Percentiles rank a stretch among this genome's conserved stretches.
Conservation (phyloP, 768 basidiomycete genomes). For the Tylopilus vinaceipallidus region DNA sequence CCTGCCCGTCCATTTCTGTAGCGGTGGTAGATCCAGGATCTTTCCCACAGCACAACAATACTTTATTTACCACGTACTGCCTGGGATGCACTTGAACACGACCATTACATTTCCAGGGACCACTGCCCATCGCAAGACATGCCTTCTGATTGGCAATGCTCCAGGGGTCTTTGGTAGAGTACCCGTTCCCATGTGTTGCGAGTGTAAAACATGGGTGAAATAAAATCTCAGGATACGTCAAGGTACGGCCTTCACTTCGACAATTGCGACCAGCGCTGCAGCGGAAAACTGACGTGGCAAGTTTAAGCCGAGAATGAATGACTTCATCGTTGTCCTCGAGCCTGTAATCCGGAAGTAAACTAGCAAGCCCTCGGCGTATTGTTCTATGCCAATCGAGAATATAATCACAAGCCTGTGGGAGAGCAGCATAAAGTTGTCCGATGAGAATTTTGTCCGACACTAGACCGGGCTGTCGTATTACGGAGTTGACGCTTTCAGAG, state of each 20-base stretch:
- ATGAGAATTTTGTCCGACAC: constrained; percentile 10
- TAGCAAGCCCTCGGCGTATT: constrained; percentile 26
- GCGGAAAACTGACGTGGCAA: constrained; percentile 29
- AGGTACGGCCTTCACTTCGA: constrained; percentile 9
- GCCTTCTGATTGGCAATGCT: constrained; percentile 24
- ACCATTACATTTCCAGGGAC: constrained; percentile 21
- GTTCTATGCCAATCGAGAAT: constrained; percentile 29
- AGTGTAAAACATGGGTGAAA: constrained; percentile 29
- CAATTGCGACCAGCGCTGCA: constrained; percentile 18
- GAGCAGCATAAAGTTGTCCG: constrained; percentile 16
- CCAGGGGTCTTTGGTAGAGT: constrained; percentile 19
- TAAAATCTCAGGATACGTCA: constrained; percentile 27
- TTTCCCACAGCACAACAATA: constrained; percentile 19
- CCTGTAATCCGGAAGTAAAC: constrained; percentile 23
- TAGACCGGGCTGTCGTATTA: constrained; percentile 24
- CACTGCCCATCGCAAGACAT: constrained; percentile 21
- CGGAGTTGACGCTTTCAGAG: constrained; percentile 18
- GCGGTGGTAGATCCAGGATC: constrained; percentile 24
- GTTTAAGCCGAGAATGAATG: constrained; percentile 21
- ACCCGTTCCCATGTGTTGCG: constrained; percentile 2
- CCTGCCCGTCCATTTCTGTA: constrained; percentile 27
- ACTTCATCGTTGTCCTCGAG: constrained; percentile 15
- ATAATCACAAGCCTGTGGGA: constrained; percentile 13
- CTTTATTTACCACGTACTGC: constrained; percentile 11
- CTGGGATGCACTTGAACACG: constrained; percentile 23